Percentiles rank a stretch among this genome's conserved stretches.
These are phyloP conservation scores for Tephrocybe sp. DNA, from an alignment of 768 basidiomycete genomes.

Conservation along the genomic window DNA sequence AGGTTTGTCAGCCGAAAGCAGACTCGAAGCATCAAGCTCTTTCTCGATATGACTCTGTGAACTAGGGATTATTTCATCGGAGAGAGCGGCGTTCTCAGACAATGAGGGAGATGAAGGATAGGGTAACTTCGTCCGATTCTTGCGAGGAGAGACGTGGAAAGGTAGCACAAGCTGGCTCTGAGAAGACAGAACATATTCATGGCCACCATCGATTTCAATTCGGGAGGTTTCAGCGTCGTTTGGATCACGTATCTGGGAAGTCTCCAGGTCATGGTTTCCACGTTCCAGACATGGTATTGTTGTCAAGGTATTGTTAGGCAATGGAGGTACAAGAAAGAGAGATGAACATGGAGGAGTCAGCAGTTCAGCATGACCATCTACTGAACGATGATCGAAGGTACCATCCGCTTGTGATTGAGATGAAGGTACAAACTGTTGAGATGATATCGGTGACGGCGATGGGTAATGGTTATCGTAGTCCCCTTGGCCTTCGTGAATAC, in stretches of 20 bases:
- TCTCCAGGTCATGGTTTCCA: neutral
- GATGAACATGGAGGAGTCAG: conserved; percentile 1
- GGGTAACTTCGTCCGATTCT: conserved; percentile 6
- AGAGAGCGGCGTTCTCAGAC: conserved; percentile 1
- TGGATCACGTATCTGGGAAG: neutral
- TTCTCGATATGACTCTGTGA: conserved; percentile 43
- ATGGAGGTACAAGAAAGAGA: conserved; percentile 2
- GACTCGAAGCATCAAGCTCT: conserved; percentile 26
- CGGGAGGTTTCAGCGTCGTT: neutral
- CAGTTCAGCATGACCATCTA: neutral
- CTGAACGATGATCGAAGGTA: neutral
- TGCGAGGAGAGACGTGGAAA: conserved; percentile 22
- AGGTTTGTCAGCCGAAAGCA: conserved; percentile 3
- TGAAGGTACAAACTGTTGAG: conserved; percentile 27
- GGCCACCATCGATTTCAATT: conserved; percentile 11
- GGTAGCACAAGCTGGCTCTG: conserved; percentile 31
- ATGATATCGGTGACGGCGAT: neutral
- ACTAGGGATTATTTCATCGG: conserved; percentile 37
- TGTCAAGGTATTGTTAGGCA: neutral
- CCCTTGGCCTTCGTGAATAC: neutral
- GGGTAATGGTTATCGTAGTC: neutral
- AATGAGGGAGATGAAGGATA: conserved; percentile 4
- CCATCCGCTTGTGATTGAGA: conserved; percentile 33
- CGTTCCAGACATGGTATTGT: neutral
- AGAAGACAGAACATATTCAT: conserved; percentile 30